A percentile compares a stretch with the other conserved stretches of the same genome.
phyloP scores from a whole-genome alignment of 2,329 filamentous ascomycete genomes.

The Aspergillus versicolor region DNA sequence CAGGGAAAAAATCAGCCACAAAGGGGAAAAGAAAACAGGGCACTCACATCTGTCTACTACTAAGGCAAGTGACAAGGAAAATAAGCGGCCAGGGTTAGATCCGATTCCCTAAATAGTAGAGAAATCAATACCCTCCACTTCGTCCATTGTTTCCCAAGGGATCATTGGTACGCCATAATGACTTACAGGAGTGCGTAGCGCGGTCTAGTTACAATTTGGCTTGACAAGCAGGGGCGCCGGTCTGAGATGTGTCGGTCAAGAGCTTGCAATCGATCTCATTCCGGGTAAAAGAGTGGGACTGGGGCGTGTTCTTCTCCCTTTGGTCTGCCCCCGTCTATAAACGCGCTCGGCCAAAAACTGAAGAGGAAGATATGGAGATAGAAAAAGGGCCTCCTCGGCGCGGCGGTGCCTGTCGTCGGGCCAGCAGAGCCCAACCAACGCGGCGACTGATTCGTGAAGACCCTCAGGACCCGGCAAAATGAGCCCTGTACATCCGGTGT shows the following conservation, averaged over 20 bases:
- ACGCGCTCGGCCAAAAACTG: constrained; percentile 4
- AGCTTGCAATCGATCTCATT: constrained; percentile 2
- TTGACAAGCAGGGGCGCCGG: neutral
- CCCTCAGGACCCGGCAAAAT: constrained; percentile 10
- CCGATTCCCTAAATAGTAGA: constrained; percentile 2
- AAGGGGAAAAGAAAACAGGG: constrained; percentile 5
- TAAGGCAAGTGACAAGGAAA: neutral
- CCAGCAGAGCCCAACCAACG: constrained; percentile 7
- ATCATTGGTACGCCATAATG: neutral
- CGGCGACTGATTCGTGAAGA: neutral
- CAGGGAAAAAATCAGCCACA: neutral
- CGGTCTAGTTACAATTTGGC: neutral
- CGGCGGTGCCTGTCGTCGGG: neutral
- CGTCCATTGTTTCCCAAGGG: neutral
- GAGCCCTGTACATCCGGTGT: constrained; percentile 13
- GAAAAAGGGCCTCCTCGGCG: constrained; percentile 5
- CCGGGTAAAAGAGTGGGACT: neutral
- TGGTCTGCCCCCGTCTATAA: constrained; percentile 3
- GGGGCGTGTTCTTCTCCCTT: neutral
- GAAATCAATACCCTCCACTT: constrained; percentile 3
- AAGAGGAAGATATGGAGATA: constrained; percentile 14
- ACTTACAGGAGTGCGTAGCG: constrained; percentile 1
- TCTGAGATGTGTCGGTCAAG: neutral
- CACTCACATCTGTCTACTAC: constrained; percentile 9
- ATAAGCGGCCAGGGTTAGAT: neutral